These are phyloP conservation scores for Chrysochromulina parva DNA, from an alignment of 78 protist species.

Conservation along the genomic window DNA sequence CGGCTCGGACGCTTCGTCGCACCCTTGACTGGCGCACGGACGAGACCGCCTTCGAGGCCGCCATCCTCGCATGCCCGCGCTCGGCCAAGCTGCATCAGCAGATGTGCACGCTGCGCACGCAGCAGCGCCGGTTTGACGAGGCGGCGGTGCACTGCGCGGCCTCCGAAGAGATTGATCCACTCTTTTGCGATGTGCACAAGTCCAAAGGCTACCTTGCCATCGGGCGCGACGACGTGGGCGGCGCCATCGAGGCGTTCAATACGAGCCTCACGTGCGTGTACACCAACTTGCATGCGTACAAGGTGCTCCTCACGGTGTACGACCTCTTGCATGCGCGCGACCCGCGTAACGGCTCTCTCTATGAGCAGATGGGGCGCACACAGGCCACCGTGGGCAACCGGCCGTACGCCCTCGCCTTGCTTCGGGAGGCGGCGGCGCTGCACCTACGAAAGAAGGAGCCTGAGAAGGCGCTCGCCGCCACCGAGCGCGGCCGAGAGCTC, in stretches of 20 bases:
- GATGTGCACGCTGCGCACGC: neutral
- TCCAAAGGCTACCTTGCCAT: neutral
- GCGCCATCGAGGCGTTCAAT: neutral
- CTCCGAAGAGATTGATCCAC: neutral
- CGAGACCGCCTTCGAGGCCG: neutral
- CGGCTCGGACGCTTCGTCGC: neutral
- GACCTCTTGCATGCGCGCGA: neutral
- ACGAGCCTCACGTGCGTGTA: neutral
- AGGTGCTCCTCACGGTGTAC: neutral
- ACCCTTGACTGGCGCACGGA: neutral
- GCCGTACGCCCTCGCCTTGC: too few species aligned
- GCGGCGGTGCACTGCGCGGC: neutral
- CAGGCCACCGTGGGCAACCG: too few species aligned
- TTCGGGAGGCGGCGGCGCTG: too few species aligned
- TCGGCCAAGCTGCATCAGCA: slow-evolving; percentile 11
- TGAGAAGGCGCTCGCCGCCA: too few species aligned
- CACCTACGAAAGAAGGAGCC: too few species aligned
- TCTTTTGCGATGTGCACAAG: neutral
- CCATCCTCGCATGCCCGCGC: neutral
- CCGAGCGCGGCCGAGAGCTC: too few species aligned
- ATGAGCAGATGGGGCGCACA: too few species aligned
- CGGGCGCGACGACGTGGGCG: neutral
- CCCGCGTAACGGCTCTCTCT: too few species aligned
- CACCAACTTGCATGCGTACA: neutral
- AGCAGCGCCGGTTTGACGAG: neutral